Base-by-base conservation (phyloP, 768 basidiomycete species). In the Rhizopogon vinicolor region DNA sequence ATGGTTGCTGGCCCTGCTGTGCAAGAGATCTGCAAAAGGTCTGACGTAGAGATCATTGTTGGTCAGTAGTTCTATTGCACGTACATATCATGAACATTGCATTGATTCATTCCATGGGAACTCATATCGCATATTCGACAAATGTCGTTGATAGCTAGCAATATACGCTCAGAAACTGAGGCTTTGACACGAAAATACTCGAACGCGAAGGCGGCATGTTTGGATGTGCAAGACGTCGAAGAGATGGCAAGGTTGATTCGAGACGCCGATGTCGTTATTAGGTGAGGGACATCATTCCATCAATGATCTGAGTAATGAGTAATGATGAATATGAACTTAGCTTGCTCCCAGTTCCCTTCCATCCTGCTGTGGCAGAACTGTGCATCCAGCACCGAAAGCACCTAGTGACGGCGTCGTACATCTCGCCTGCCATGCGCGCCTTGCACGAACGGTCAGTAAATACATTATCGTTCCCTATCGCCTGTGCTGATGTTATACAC, bases 1-100 rank as follows among this genome's bases (percentile, higher is more conserved):
- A 93, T 97, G 85, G 95, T 98, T 18, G 92, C 93, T 5, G 88
- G 87, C 2, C 95, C 95, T 14, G 90, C 91, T 0, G 85, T 93
- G 3, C 82, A 89, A 51, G 81, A 88, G 63, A 78, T 97, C 48
- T 80, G 82, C 42, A 75, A 76, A 59, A 73, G 84, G 53, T 60
- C 65, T 0, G 87, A 91, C 59, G 72, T 94, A 0, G 77, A 86
- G 53, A 69, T 97, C 29, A 68, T 89, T 5, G 83, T 97, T 57
- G 93, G 93, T 93, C 58, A 65, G 86, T 79, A 42, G 22, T 35
- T 28, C 18, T 50, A 49, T 52, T 10, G 56, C 51, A 57, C 56
- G 1, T 28, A 51, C 58, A 33, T 42, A 25, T 56, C 53, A 43
- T 28, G 48, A 14, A 51, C 13, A 10, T 33, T 43, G 56, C 22